Evolutionary conservation across 495 filamentous ascomycete species (phyloP).

Genomic region (Chaetomidium leptoderma): DNA sequence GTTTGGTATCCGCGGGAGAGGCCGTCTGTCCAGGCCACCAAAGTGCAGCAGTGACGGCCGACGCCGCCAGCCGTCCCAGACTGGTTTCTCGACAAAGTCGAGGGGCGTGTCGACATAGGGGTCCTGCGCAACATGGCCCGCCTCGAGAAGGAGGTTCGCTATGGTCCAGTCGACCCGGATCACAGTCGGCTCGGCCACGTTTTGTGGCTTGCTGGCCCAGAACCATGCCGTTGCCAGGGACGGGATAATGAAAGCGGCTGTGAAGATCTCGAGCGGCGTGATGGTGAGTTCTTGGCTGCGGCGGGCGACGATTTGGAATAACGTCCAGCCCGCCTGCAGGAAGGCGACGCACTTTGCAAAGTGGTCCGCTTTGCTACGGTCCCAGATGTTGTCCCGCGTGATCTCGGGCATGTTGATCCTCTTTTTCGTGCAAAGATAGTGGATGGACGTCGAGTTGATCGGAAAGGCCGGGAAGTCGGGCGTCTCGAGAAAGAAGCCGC

Average conservation of each 20-base stretch:
- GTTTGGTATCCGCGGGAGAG: conserved; percentile 28
- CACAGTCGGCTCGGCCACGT: conserved; percentile 22
- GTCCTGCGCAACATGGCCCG: conserved; percentile 13
- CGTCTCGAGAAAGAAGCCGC: conserved; percentile 25
- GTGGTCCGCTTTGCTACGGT: conserved; percentile 24
- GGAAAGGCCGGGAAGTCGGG: conserved; percentile 21
- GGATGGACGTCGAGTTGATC: conserved; percentile 21
- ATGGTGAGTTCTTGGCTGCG: conserved; percentile 14
- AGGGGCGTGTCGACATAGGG: conserved; percentile 32
- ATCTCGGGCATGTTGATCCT: conserved; percentile 22
- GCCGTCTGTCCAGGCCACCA: conserved; percentile 21
- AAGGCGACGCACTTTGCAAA: conserved; percentile 22
- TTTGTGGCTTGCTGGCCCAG: conserved; percentile 40
- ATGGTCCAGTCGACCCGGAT: conserved; percentile 12
- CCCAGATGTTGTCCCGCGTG: conserved; percentile 23
- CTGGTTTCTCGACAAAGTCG: conserved; percentile 34
- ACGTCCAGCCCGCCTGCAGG: conserved; percentile 19
- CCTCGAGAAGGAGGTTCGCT: conserved; percentile 13
- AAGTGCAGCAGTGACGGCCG: conserved; percentile 14
- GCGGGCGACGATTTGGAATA: conserved; percentile 18
- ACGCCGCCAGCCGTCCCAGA: conserved; percentile 19
- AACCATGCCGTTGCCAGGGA: conserved; percentile 33
- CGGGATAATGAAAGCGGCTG: conserved; percentile 26
- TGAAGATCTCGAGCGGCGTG: conserved; percentile 27
- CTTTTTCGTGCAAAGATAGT: conserved; percentile 20